These are phyloP conservation scores for Litsea cubeba DNA, from an alignment of 164 flowering plant species.

Conservation along the genomic window DNA sequence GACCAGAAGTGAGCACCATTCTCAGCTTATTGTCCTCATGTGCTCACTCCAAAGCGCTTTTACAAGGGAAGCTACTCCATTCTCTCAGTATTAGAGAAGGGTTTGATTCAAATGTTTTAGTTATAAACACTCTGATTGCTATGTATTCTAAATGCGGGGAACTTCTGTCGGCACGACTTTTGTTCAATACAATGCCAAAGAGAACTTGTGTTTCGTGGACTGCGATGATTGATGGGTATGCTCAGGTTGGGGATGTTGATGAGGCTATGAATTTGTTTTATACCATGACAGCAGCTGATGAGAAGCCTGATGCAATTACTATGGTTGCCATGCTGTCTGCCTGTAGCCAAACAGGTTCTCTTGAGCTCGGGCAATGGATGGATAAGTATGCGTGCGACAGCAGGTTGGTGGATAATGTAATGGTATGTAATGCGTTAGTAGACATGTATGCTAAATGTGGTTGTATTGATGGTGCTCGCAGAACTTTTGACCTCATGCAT, in stretches of 20 bases:
- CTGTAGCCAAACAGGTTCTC: conserved; percentile 49
- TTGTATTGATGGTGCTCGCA: conserved; percentile 34
- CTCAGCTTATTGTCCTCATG: no score
- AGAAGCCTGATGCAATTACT: no score
- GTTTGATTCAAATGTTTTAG: conserved; percentile 30
- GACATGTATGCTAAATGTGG: conserved; percentile 79
- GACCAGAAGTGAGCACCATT: no score
- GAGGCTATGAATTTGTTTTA: no score
- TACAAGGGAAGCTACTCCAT: no score
- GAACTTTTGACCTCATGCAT: conserved; percentile 34
- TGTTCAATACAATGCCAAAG: conserved; percentile 37
- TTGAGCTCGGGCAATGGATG: conserved; percentile 23
- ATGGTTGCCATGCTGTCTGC: conserved; percentile 44
- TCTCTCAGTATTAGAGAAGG: conserved; percentile 14
- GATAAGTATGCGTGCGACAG: no score
- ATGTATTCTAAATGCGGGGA: conserved; percentile 60
- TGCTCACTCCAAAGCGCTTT: no score
- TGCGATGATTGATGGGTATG: no score
- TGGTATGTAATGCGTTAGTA: conserved; percentile 52
- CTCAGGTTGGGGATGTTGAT: no score
- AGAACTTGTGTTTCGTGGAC: conserved; percentile 20
- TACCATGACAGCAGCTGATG: no score
- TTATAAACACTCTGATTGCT: conserved; percentile 47
- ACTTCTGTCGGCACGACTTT: conserved; percentile 28
- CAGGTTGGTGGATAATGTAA: conserved; percentile 3